phyloP scores from a whole-genome alignment of 2,329 filamentous ascomycete species.

The Claviceps fusiformis region DNA sequence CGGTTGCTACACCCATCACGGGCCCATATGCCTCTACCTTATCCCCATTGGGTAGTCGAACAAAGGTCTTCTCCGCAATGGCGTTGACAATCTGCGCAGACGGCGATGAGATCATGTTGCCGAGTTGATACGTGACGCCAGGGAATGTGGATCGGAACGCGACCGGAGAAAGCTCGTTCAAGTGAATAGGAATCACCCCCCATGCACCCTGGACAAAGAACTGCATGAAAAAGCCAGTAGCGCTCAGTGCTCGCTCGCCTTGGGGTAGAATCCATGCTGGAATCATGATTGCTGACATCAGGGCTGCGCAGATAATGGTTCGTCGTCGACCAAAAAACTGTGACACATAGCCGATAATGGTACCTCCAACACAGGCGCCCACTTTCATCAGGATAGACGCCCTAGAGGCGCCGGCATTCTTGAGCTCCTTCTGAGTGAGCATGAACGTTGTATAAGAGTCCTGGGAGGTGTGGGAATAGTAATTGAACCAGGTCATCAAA shows the following conservation, averaged over 20 bases:
- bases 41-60: conserved; percentile 40
- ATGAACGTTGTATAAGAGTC: conserved; percentile 76
- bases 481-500: conserved; percentile 66
- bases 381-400: conserved; percentile 73
- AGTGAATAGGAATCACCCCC: conserved; percentile 58
- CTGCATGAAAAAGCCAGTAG: conserved; percentile 55
- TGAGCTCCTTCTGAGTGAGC: conserved; percentile 56
- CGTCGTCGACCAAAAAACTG: conserved; percentile 64
- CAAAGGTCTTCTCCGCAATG: conserved; percentile 47
- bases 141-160: conserved; percentile 60
- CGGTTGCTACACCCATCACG: conserved; percentile 62
- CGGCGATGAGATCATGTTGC: conserved; percentile 61
- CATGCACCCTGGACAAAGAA: conserved; percentile 54
- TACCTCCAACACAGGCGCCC: conserved; percentile 61
- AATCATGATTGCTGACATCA: conserved; percentile 49
- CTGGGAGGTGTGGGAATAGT: conserved; percentile 66
- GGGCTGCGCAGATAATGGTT: conserved; percentile 46
- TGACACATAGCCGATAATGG: conserved; percentile 58
- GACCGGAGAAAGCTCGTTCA: conserved; percentile 59
- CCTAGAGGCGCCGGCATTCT: conserved; percentile 50
- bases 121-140: conserved; percentile 59
- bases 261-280: conserved; percentile 57
- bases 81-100: conserved; percentile 68
- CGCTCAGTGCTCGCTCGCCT: conserved; percentile 45
- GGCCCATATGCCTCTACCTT: conserved; percentile 58